A percentile compares a stretch with the other conserved stretches of the same genome.
These are phyloP conservation scores for Citrus sp. DNA, from an alignment of 345 rosid species.

Conservation along the genomic window DNA sequence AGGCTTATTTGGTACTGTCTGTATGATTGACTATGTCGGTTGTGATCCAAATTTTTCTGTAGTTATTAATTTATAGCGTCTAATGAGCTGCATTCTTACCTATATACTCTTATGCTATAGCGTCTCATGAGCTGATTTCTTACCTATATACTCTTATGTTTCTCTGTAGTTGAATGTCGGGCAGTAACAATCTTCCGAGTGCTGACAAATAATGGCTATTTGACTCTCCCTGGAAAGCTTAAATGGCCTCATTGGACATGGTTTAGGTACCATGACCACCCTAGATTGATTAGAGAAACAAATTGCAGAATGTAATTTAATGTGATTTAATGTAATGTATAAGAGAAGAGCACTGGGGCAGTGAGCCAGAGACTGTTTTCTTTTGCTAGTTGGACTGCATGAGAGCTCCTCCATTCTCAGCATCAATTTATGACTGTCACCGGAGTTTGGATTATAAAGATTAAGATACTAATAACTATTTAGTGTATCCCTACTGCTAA, in stretches of 20 bases:
- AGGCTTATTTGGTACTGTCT: not conserved
- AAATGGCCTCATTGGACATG: slow-evolving; percentile 14
- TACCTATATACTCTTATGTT: not conserved
- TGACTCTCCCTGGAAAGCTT: not conserved
- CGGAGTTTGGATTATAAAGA: no score
- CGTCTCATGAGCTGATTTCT: not conserved
- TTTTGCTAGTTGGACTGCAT: no score
- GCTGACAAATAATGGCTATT: slow-evolving; percentile 11
- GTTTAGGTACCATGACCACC: slow-evolving; percentile 32
- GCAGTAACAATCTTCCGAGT: not conserved
- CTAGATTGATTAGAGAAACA: not conserved
- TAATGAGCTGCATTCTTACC: not conserved
- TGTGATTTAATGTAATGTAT: no score
- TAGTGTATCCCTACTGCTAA: no score
- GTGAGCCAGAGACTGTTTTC: no score
- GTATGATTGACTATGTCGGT: no score
- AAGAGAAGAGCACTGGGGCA: no score
- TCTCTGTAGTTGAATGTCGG: slow-evolving; percentile 18
- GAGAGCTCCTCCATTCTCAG: no score
- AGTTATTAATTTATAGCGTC: not conserved
- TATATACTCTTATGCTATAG: not conserved
- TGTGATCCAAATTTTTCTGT: not conserved
- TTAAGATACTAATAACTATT: no score
- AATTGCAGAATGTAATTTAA: no score
- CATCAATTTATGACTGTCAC: no score